These are phyloP conservation scores for Aspergillus asperescens DNA, from an alignment of 495 filamentous ascomycete species.

Conservation along the genomic window DNA sequence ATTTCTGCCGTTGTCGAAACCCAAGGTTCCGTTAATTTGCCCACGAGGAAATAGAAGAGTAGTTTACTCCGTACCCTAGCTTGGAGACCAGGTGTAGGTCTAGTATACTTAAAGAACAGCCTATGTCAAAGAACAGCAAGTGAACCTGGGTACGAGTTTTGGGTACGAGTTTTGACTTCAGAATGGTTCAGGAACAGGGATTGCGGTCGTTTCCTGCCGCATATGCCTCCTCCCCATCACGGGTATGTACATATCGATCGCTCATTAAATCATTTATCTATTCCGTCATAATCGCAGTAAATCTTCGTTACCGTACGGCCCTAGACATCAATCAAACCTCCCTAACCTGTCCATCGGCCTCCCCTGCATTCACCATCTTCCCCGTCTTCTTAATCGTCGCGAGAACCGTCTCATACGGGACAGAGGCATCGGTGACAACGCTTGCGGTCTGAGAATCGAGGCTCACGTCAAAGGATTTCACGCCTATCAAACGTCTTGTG, in stretches of 20 bases:
- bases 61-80: not conserved
- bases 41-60: not conserved
- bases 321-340: conserved; percentile 22
- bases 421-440: conserved; percentile 56
- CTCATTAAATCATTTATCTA: not conserved
- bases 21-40: not conserved
- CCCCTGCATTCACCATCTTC: conserved; percentile 75
- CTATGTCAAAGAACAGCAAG: too few species aligned
- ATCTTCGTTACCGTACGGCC: not conserved
- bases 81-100: too few species aligned
- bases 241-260: not conserved
- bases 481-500: conserved; percentile 48
- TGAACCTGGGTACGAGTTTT: too few species aligned
- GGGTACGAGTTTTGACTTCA: too few species aligned
- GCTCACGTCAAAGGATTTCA: conserved; percentile 79
- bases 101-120: too few species aligned
- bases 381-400: conserved; percentile 92
- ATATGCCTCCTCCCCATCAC: not conserved
- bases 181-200: too few species aligned
- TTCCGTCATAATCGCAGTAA: not conserved
- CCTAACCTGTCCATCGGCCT: conserved; percentile 50
- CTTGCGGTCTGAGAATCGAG: conserved; percentile 76
- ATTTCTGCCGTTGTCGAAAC: not conserved
- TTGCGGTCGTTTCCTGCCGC: too few species aligned
- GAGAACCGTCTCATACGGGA: conserved; percentile 76